Conservation (phyloP, 495 filamentous ascomycete species). For the Penicillium coffeae region DNA sequence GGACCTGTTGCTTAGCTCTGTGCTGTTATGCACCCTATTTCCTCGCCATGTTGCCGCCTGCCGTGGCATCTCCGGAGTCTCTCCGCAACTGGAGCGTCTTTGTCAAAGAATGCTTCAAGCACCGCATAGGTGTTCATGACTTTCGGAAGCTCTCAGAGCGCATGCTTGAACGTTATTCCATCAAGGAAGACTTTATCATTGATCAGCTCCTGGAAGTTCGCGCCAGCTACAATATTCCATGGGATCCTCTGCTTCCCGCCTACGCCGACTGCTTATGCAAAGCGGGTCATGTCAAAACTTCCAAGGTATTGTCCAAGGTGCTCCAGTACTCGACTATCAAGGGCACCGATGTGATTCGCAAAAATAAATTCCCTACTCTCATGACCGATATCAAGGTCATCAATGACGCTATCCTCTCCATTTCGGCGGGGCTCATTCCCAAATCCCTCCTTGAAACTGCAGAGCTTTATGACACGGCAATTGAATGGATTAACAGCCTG, state of each 20-base stretch:
- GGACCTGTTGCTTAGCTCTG: neutral
- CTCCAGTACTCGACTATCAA: conserved; percentile 53
- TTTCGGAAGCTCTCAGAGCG: conserved; percentile 38
- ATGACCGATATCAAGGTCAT: conserved; percentile 47
- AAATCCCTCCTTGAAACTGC: conserved; percentile 30
- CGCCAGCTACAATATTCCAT: conserved; percentile 39
- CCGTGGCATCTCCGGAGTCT: conserved; percentile 24
- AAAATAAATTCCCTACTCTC: conserved; percentile 25
- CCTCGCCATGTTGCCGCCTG: conserved; percentile 17
- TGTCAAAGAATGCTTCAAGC: conserved; percentile 40
- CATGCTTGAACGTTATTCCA: conserved; percentile 27
- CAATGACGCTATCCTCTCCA: conserved; percentile 41
- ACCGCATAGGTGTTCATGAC: conserved; percentile 41
- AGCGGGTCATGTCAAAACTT: conserved; percentile 47
- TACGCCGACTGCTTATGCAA: conserved; percentile 62
- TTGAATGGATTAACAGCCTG: conserved; percentile 41
- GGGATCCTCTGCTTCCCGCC: conserved; percentile 60
- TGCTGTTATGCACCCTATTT: conserved; percentile 10
- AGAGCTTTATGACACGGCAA: conserved; percentile 29
- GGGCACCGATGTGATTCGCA: neutral
- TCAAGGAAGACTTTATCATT: conserved; percentile 45
- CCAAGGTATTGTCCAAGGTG: conserved; percentile 55
- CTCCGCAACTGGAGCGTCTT: conserved; percentile 38
- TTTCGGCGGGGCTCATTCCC: conserved; percentile 33
- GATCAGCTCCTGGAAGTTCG: conserved; percentile 58